Evolutionary conservation across 345 rosid species (phyloP), one percentile per base, ranked within the genome.

Genomic region (Eucalyptus pauciflora): DNA sequence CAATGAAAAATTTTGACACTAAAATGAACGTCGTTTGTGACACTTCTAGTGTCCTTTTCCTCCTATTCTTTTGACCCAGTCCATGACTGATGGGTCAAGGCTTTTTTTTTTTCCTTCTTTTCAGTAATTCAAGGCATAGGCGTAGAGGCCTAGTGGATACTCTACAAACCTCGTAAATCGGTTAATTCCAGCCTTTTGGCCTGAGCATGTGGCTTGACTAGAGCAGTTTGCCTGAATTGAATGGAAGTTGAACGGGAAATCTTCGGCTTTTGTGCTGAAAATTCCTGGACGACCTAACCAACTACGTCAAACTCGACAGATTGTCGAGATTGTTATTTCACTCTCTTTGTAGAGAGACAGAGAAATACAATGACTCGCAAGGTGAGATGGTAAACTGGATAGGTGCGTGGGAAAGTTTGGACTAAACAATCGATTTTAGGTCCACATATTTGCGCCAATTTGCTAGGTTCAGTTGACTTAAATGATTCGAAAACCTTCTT

Each of bases 1-100:
- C 13, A 56, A 24, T 24, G 29, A 24, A 56, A 56, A 10, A 56
- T 10, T 56, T 56, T 56, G 13, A 27, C 6, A 56, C 27, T 3
- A 56, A 56, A 24, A 22, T 56, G 4, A 22, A 5, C 3, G 0
- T 10, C 3, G 3, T 6, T 4, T 22, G 27, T 20, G 12, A 22
- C 29, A 24, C 62, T 22, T 56, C 1, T 22, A 10, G 13, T 56
- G 13, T 56, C 3, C 1, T 56, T 56, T 56, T 56, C 29, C 29
- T 10, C 29, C 29, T 14, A 64, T n/a, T 64, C 71, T 64, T 64
- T n/a, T n/a, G 9, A 64, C 37, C 71, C 16, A 6, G 31, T 62
- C 69, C 71, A 64, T n/a, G 10, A n/a, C 17, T 2, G 10, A 64
- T 64, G 71, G 20, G 37, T 64, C 20, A 29, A 64, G 71, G n/a